Conservation (phyloP, 176 grass and related monocot genomes). For the Thinopyrum elongatum region DNA sequence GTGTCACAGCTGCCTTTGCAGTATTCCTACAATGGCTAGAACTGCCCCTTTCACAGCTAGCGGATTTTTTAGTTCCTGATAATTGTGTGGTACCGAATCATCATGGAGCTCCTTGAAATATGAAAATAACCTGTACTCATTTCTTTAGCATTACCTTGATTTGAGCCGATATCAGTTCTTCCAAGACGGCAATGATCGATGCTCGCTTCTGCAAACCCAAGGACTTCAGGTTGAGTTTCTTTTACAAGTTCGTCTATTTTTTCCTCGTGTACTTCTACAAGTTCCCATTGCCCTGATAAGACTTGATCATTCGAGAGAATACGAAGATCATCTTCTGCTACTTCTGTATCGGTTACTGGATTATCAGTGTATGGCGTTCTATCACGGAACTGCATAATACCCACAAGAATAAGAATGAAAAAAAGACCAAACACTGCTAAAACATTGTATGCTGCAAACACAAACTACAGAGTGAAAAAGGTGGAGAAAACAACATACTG, state of each 20-base stretch:
- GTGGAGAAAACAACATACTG: not conserved
- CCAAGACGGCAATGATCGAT: not conserved
- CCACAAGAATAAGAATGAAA: not conserved
- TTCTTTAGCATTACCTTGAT: slow-evolving; percentile 9
- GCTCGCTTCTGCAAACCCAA: not conserved
- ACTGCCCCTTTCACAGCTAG: not conserved
- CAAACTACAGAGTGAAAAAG: not conserved
- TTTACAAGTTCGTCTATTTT: not conserved
- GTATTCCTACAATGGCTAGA: slow-evolving; percentile 8
- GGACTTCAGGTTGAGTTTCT: not conserved
- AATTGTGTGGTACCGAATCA: not conserved
- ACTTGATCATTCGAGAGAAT: not conserved
- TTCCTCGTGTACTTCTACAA: not conserved
- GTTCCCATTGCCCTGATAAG: not conserved
- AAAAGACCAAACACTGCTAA: not conserved
- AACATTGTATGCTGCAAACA: not conserved
- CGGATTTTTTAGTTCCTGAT: not conserved
- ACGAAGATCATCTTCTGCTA: not conserved
- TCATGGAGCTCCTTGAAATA: not conserved
- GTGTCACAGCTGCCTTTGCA: not conserved
- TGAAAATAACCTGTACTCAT: not conserved
- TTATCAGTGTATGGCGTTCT: slow-evolving; percentile 15
- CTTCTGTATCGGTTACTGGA: not conserved
- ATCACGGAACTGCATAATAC: slow-evolving; percentile 9
- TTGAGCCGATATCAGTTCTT: not conserved